These are phyloP conservation scores for Bothriochloa decipiens DNA, from an alignment of 176 grass and related monocot species.

Conservation along the genomic window DNA sequence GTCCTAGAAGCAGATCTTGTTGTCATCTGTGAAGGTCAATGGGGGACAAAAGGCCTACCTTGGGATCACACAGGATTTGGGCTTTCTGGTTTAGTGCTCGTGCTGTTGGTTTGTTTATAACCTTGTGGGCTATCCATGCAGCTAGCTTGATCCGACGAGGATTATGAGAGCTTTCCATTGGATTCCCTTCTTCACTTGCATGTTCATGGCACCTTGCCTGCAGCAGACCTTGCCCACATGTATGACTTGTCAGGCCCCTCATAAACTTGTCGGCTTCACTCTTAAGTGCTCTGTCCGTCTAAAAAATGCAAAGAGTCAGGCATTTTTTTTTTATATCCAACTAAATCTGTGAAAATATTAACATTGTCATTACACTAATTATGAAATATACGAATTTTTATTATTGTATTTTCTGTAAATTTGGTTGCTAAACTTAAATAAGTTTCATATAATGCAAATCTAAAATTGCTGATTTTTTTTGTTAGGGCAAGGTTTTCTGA, in stretches of 20 bases:
- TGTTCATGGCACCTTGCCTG: not conserved
- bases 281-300: not conserved
- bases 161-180: not conserved
- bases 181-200: too few relatives aligned
- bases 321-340: too few relatives aligned
- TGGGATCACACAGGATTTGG: slow-evolving; percentile 12
- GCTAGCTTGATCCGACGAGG: not conserved
- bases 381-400: too few relatives aligned
- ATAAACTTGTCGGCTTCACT: not conserved
- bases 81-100: not conserved
- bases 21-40: slow-evolving; percentile 15
- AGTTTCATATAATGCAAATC: too few relatives aligned
- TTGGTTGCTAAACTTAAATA: too few relatives aligned
- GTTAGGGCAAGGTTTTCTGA: too few relatives aligned
- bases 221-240: not conserved
- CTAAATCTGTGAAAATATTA: too few relatives aligned
- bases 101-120: not conserved
- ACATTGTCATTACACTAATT: too few relatives aligned
- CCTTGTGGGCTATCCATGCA: not conserved
- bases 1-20: slow-evolving; percentile 11
- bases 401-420: too few relatives aligned
- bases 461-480: too few relatives aligned
- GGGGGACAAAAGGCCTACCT: not conserved
- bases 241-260: slow-evolving; percentile 25
- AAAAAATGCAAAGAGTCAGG: too few relatives aligned